Evolutionary conservation across 805 yeast species (phyloP).

Genomic region (Vanderwaltozyma polyspora): DNA sequence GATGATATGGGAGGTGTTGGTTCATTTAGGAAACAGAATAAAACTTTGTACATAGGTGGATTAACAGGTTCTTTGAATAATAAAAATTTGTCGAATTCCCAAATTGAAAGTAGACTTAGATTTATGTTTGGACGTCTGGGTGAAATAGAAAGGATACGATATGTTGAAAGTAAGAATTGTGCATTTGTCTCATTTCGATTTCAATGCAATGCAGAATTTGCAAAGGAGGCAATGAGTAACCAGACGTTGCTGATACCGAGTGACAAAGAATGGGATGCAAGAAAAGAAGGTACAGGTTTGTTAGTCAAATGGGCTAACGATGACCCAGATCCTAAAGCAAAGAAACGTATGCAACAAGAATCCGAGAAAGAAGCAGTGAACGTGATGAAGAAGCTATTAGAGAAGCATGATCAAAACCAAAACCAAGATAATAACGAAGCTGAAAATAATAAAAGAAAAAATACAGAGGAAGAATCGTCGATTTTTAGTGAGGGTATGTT

Average conservation of each 20-base stretch:
- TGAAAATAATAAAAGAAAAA: not conserved
- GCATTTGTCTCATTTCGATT: slow-evolving; percentile 66
- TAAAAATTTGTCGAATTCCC: slow-evolving; percentile 29
- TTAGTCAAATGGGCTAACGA: slow-evolving; percentile 78
- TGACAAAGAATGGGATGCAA: slow-evolving; percentile 43
- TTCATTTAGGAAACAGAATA: slow-evolving; percentile 53
- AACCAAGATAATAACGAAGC: too few relatives aligned
- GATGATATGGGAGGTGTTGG: slow-evolving; percentile 97
- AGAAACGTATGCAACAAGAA: slow-evolving; percentile 20
- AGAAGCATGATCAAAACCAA: not conserved
- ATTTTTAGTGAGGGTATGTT: not conserved
- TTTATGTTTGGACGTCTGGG: slow-evolving; percentile 62
- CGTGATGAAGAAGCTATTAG: slow-evolving; percentile 6
- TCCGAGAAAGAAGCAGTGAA: slow-evolving; percentile 16
- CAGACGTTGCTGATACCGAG: slow-evolving; percentile 46
- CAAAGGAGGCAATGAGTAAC: slow-evolving; percentile 86
- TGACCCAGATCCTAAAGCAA: slow-evolving; percentile 59
- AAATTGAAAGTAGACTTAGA: slow-evolving; percentile 30
- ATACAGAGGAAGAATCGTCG: not conserved
- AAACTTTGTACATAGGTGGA: slow-evolving; percentile 68
- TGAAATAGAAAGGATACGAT: slow-evolving; percentile 52
- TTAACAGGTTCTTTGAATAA: slow-evolving; percentile 32
- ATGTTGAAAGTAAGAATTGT: slow-evolving; percentile 49
- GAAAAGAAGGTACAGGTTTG: slow-evolving; percentile 32
- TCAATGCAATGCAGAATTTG: slow-evolving; percentile 81